A percentile compares a stretch with the other conserved stretches of the same genome.
Conservation (phyloP, 2,329 filamentous ascomycete genomes). For the Aureobasidium sp. region DNA sequence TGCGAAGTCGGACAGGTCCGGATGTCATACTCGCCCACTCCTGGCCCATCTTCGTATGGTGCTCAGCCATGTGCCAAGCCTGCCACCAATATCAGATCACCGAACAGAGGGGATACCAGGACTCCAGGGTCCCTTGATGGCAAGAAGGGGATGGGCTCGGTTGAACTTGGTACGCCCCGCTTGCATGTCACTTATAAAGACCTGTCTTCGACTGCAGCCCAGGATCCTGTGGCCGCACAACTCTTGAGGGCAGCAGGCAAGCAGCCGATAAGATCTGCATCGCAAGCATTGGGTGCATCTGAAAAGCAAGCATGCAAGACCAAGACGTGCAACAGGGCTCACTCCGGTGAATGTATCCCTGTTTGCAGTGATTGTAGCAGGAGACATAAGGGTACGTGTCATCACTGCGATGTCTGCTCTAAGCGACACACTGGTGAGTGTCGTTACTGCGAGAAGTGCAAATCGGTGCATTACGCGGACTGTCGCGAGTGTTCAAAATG, state of each 20-base stretch:
- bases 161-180: not conserved
- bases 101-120: not conserved
- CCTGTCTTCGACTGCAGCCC: not conserved
- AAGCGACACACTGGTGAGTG: not conserved
- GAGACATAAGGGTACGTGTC: not conserved
- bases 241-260: not conserved
- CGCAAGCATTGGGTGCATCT: too few species aligned
- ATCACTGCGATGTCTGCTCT: not conserved
- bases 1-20: not conserved
- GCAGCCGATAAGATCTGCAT: not conserved
- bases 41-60: not conserved
- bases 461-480: not conserved
- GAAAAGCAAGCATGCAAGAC: not conserved
- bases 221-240: not conserved
- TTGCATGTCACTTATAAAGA: not conserved
- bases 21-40: not conserved
- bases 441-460: not conserved
- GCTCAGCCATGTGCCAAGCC: not conserved
- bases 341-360: not conserved
- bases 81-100: not conserved
- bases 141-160: not conserved
- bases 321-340: not conserved
- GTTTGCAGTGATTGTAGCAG: not conserved
- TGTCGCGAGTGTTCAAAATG: not conserved
- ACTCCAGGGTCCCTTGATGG: not conserved